Base-by-base conservation (phyloP, 139 green algal genomes). In the Zygnema cylindricum region DNA sequence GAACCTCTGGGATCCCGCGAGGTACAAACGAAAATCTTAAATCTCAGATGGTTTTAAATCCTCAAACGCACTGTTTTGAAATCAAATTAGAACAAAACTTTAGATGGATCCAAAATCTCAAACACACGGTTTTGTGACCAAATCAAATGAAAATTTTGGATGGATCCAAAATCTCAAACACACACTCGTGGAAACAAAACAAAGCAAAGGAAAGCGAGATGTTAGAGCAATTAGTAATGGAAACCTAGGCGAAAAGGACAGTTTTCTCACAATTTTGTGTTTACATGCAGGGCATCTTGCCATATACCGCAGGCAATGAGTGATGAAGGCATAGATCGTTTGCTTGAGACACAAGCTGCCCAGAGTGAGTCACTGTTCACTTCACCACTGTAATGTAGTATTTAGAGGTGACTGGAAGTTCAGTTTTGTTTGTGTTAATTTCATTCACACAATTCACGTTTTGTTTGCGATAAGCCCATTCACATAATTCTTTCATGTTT, bases 291-390 rank as follows among this genome's bases (percentile, higher is more conserved):
- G 21, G 7, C 71, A 16, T 79, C 71, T 25, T 79, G 71, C 71
- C 71, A 43, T 11, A 43, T 79, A 43, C 71, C 71, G 16, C 71
- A 79, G 71, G 71, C 7, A 43, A n/a, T 79, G 71, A 54, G 36
- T 11, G 71, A 79, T 16, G 71, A 79, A 43, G 71, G 21, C 7
- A 79, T 79, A 25, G 71, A 79, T 16, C 71, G 71, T 16, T 16
- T 3, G 71, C 71, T 79, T 41, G 71, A 43, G 11, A 16, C 16
- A 16, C 49, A 63, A 63, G 49, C 7, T 16, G 49, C 7, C 49
- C 49, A 7, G 7, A 63, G 49, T 63, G 16, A 63, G 49, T 63
- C 49, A 7, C 7, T 63, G 7, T 63, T 63, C 7, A 63, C 49
- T 63, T 63, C 49, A 16, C 49, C 49, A 63, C 7, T 63, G 49